Conservation (phyloP, 257 asterid genomes). For the Solanum habrochaites region DNA sequence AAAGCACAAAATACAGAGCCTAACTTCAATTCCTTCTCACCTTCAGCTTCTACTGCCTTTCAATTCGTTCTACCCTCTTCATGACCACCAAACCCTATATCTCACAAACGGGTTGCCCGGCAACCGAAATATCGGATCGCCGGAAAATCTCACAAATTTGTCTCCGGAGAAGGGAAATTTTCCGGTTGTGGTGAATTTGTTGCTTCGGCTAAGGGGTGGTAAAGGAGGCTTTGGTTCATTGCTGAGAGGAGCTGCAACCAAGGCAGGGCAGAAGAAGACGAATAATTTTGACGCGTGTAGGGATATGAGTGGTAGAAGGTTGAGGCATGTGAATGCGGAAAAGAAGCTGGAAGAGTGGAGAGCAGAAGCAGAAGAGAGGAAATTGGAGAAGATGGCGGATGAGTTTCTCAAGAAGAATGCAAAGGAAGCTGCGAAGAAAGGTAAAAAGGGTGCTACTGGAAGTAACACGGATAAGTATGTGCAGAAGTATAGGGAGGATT, state of each 20-base stretch:
- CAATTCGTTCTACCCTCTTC: conserved; percentile 18
- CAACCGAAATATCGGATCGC: neutral
- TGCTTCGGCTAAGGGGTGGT: conserved; percentile 79
- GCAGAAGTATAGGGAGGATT: conserved; percentile 74
- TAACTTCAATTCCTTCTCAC: conserved; percentile 48
- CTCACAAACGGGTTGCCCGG: neutral
- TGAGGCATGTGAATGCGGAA: conserved; percentile 97
- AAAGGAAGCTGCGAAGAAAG: conserved; percentile 50
- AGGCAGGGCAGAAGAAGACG: conserved; percentile 97
- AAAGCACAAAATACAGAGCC: conserved; percentile 41
- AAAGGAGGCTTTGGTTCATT: conserved; percentile 96
- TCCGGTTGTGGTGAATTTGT: conserved; percentile 37
- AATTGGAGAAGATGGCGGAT: conserved; percentile 85
- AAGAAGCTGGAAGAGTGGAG: conserved; percentile 94
- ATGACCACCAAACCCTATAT: conserved; percentile 19
- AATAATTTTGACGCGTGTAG: conserved; percentile 93
- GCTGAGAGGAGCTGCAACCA: conserved; percentile 91
- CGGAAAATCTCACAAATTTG: neutral
- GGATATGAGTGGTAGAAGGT: conserved; percentile 96
- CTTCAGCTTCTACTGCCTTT: conserved; percentile 39
- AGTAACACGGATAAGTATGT: conserved; percentile 56
- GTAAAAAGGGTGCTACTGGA: conserved; percentile 29
- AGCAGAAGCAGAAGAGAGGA: conserved; percentile 82
- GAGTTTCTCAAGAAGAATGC: conserved; percentile 63
- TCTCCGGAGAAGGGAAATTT: neutral